Base-by-base conservation (phyloP, 1,284 basidiomycete species). In the Austropuccinia psidii region DNA sequence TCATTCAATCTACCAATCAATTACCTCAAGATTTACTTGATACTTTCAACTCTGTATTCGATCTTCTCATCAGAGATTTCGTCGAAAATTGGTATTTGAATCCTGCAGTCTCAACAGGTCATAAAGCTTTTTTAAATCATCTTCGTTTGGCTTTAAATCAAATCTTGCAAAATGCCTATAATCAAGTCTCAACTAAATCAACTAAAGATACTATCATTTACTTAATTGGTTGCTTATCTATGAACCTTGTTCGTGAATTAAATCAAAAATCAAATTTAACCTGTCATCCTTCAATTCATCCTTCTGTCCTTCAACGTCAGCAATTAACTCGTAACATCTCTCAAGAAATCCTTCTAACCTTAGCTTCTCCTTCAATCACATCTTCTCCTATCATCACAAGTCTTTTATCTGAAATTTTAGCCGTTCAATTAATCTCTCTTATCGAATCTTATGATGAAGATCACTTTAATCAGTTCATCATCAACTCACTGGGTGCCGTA, bases 311-410 rank as follows among this genome's bases (percentile, higher is more conserved):
- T 31, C 58, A 61, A 29, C 57, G 69, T 27, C 45, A 33, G 21
- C 31, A 33, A 52, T 58, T 62, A 41, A 60, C 57, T 31, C 69
- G 69, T 27, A 31, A 58, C 39, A 72, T 72, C 17, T 61, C 69
- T 7, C 45, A 72, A 62, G 69, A 72, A 45, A 72, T 72, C 24
- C 69, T 72, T 33, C 52, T 72, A 11, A 72, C 69, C 47, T 41
- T 72, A 13, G 69, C 39, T 29, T 58, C 69, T 8, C 39, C 47
- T 41, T 61, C 69, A 15, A 54, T 62, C 47, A 72, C 69, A 15
- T 58, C 57, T 9, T 72, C 58, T 39, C 57, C 69, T 21, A n/a
- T 72, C 15, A 54, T 60, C 7, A 57, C 62, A 45, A 62, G 50
- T 43, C 49, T 72, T 45, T 45, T 43, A 37, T 39, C 69, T 33